Evolutionary conservation across 805 yeast species (phyloP).

Genomic region (Candida patagonica): DNA sequence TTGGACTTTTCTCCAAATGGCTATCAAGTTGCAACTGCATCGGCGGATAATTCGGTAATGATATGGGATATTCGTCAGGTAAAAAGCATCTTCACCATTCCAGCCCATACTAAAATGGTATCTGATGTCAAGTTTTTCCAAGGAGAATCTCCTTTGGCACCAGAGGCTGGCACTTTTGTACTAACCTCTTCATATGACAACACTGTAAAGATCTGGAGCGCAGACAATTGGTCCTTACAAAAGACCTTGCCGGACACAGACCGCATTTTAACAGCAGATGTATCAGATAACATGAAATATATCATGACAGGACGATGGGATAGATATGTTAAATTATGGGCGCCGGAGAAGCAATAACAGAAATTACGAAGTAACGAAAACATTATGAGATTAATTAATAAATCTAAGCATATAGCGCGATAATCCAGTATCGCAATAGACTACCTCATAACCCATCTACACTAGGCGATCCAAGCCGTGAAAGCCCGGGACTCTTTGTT

Average conservation of each 20-base stretch:
- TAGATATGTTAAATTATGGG: slow-evolving; percentile 62
- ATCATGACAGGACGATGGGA: slow-evolving; percentile 79
- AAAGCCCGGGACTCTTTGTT: slow-evolving; percentile 10
- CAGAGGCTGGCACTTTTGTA: slow-evolving; percentile 38
- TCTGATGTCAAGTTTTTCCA: slow-evolving; percentile 51
- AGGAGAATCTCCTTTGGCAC: slow-evolving; percentile 7
- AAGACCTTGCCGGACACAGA: slow-evolving; percentile 50
- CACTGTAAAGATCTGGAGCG: slow-evolving; percentile 48
- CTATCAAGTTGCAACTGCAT: slow-evolving; percentile 65
- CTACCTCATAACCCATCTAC: slow-evolving; percentile 1
- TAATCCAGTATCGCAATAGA: slow-evolving; percentile 1
- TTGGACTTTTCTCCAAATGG: slow-evolving; percentile 74
- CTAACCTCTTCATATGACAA: slow-evolving; percentile 68
- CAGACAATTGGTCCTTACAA: slow-evolving; percentile 60
- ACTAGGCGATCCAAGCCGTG: slow-evolving; percentile 3
- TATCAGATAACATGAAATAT: slow-evolving; percentile 32
- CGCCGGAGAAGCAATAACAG: slow-evolving; percentile 6
- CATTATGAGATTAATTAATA: not conserved
- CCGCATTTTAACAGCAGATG: slow-evolving; percentile 63
- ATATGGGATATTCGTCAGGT: slow-evolving; percentile 77
- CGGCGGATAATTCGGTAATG: slow-evolving; percentile 71
- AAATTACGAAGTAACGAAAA: not conserved
- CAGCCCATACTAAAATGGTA: slow-evolving; percentile 68
- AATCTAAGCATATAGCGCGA: not conserved
- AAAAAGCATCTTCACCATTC: slow-evolving; percentile 38